A percentile compares a stretch with the other conserved stretches of the same genome.
These are phyloP conservation scores for Lagenidium giganteum DNA, from an alignment of 352 stramenopile genomes.

Conservation along the genomic window DNA sequence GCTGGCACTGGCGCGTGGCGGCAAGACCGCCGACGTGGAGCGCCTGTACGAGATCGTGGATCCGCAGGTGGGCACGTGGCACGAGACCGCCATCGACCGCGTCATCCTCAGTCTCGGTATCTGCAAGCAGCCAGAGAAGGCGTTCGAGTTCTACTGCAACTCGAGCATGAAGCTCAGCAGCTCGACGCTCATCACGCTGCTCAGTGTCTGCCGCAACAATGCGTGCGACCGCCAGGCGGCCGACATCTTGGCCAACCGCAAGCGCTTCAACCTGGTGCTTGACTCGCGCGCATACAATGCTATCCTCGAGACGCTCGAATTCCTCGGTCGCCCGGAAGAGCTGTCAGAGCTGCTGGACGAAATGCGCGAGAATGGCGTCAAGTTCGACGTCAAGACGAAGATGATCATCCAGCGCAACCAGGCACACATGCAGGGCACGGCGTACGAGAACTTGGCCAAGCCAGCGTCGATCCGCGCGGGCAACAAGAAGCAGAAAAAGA, in stretches of 20 bases:
- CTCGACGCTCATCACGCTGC: constrained; percentile 59
- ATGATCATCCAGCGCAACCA: constrained; percentile 54
- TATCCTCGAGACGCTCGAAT: constrained; percentile 68
- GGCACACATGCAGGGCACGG: constrained; percentile 28
- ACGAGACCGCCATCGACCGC: constrained; percentile 62
- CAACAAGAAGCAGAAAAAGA: constrained; percentile 13
- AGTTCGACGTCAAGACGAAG: constrained; percentile 53
- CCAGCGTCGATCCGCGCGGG: background rate
- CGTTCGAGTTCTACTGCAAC: constrained; percentile 79
- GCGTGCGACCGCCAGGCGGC: constrained; percentile 62
- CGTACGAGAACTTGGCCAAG: constrained; percentile 27
- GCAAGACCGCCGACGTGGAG: constrained; percentile 36
- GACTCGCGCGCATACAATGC: constrained; percentile 69
- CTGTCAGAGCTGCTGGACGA: constrained; percentile 53
- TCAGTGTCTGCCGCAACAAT: constrained; percentile 66
- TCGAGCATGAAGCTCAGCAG: constrained; percentile 76
- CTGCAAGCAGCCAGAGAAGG: constrained; percentile 42
- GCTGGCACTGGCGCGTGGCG: constrained; percentile 35
- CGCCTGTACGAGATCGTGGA: constrained; percentile 54
- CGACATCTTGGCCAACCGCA: constrained; percentile 73
- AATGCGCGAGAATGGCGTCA: constrained; percentile 49
- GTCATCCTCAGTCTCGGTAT: constrained; percentile 65
- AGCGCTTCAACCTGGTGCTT: constrained; percentile 66
- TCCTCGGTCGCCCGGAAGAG: constrained; percentile 58
- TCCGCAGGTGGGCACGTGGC: constrained; percentile 58